phyloP scores from a whole-genome alignment of 2,329 filamentous ascomycete species.

The Graphilbum sp. region DNA sequence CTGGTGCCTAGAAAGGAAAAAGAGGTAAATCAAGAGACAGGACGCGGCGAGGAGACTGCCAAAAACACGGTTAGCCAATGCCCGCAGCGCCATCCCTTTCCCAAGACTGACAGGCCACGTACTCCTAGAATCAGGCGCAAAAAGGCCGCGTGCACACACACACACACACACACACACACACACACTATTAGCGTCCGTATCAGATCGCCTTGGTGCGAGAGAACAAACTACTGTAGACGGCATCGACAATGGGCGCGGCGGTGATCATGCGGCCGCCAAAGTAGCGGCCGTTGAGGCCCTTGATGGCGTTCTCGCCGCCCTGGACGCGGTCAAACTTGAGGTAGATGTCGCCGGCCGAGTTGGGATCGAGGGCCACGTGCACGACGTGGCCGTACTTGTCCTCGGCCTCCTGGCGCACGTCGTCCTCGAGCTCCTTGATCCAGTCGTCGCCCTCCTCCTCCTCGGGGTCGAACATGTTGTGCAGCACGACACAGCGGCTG shows the following conservation, averaged over 20 bases:
- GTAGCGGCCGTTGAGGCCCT: conserved; percentile 90
- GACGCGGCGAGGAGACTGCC: no score
- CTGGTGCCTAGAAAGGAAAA: no score
- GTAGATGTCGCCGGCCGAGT: conserved; percentile 91
- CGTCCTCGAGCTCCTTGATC: conserved; percentile 87
- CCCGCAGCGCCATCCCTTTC: no score
- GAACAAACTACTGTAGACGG: conserved; percentile 95
- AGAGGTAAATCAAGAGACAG: no score
- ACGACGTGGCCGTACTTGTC: conserved; percentile 93
- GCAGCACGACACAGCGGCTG: conserved; percentile 81
- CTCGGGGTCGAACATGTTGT: conserved; percentile 86
- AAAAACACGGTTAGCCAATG: no score
- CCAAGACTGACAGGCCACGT: no score
- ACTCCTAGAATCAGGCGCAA: no score
- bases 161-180: no score
- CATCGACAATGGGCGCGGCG: conserved; percentile 90
- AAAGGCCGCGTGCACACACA: no score
- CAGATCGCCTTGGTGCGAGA: conserved; percentile 70
- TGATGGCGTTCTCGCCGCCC: conserved; percentile 93
- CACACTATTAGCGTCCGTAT: conserved; percentile 45
- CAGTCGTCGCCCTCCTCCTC: conserved; percentile 82
- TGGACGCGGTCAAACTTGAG: conserved; percentile 95
- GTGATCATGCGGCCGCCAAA: conserved; percentile 90
- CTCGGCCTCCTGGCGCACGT: conserved; percentile 85
- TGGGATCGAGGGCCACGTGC: conserved; percentile 87